phyloP scores from a whole-genome alignment of 352 stramenopile species.

The Sclerospora graminicola region DNA sequence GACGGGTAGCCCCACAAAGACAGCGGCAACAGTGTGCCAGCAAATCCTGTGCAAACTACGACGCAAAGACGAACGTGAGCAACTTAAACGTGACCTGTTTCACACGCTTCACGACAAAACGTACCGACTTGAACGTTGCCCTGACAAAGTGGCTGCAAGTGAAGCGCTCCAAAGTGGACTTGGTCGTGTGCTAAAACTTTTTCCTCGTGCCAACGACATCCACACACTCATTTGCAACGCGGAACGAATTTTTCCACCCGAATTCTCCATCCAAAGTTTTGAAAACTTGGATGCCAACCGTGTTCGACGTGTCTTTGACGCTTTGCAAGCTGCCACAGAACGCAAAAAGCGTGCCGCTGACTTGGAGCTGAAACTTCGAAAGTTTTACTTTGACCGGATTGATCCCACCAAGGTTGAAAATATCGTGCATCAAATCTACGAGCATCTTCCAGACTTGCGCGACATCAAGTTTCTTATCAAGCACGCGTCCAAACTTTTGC shows the following conservation, averaged over 20 bases:
- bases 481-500: slow-evolving; percentile 45
- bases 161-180: slow-evolving; percentile 24
- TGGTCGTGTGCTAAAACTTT: slow-evolving; percentile 45
- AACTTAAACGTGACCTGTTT: no score
- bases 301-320: slow-evolving; percentile 30
- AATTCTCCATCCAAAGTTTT: slow-evolving; percentile 40
- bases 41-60: no score
- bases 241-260: no score
- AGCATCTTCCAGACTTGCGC: slow-evolving; percentile 46
- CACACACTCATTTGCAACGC: slow-evolving; percentile 76
- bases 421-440: slow-evolving; percentile 79
- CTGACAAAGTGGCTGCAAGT: background rate
- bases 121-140: background rate
- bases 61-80: no score
- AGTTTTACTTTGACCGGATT: slow-evolving; percentile 85
- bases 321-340: slow-evolving; percentile 34
- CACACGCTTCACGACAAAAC: no score
- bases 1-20: no score
- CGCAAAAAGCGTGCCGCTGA: slow-evolving; percentile 73
- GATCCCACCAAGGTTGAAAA: slow-evolving; percentile 55
- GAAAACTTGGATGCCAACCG: slow-evolving; percentile 18
- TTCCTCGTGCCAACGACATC: slow-evolving; percentile 53
- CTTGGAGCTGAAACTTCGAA: slow-evolving; percentile 84
- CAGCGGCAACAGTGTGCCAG: no score
- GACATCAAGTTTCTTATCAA: slow-evolving; percentile 82